Base-by-base conservation (phyloP, 179 eudicot genomes). In the Patellifolia procumbens region DNA sequence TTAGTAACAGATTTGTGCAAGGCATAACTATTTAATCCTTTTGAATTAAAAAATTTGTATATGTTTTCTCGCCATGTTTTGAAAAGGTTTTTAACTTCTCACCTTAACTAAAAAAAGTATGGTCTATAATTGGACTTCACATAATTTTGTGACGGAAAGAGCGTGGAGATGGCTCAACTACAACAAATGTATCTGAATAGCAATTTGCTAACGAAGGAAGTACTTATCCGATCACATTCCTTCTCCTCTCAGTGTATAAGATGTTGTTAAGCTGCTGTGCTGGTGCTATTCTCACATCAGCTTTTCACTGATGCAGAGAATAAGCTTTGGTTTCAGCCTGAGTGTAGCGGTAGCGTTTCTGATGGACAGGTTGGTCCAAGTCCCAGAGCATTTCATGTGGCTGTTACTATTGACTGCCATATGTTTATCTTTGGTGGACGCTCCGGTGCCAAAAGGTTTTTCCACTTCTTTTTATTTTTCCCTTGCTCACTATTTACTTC, bases 381-480 rank as follows among this genome's bases (percentile, higher is more conserved):
- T 75, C 92, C 99, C 37, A 89, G 99, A 82, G 98, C 99, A 78
- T 95, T 95, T 74, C 98, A 95, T 81, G 87, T 89, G 79, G 96
- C 99, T 64, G 87, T 93, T 73, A 81, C 95, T 68, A 93, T 93
- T 74, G 98, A 95, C 75, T 93, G 97, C 88, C 96, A 95, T 81
- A 87, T 95, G 97, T 95, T 95, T 77, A 86, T 95, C 78, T 95
- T 95, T 84, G 98, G 98, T 39, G 99, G 99, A 67, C 92, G 98
- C 68, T 85, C 90, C 70, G 92, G 91, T 73, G 83, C 87, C 78
- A 91, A 89, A 77, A 93, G 98, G 97, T 93, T 48, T 75, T 79
- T 81, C 22, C 51, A 24, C 37, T 43, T 62, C 43, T n/a, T 24
- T 60, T 48, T 28, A 52, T 51, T 79, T 75, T 48, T 37, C n/a